Evolutionary conservation across 176 grass and related monocot species (phyloP), one percentile per base, ranked within the genome.

Genomic region (Stipa capillata): DNA sequence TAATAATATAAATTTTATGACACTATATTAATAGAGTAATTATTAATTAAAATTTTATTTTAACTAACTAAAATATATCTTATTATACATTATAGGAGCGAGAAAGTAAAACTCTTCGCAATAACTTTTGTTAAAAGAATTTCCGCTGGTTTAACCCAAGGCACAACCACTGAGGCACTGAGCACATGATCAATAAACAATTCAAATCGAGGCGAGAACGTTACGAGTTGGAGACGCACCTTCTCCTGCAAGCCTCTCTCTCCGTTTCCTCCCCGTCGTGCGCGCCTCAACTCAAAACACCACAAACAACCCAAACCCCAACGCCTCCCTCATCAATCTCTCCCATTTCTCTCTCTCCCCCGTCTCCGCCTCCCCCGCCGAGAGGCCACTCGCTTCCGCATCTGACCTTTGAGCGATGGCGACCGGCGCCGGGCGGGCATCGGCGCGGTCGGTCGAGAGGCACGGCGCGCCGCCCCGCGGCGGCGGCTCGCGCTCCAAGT

Each of bases 201-300:
- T 54, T 68, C 47, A 27, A 55, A 79, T 37, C 44, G 43, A 51
- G 44, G 28, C 13, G 51, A 15, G 0, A 43, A 7, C 24, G 24
- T 69, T 47, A 43, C 17, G 9, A 56, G 4, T 8, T 12, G 69
- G 44, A 7, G 37, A 24, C 2, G 34, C 59, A n/a, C 77, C 57
- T 80, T 86, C 69, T 77, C 59, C 69, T 9, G 72, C 69, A 59
- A 50, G 60, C 68, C 73, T 59, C 28, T 12, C 40, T 27, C n/a
- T 45, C 2, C 17, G 12, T 23, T 6, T 8, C 11, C 11, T 27
- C 29, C 12, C 45, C 66, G 16, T 88, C 86, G 81, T 88, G 86
- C 86, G 86, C 86, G 81, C 76, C 76, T 84, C 86, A 68, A 84
- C 85, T 77, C 85, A 0, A 83, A 79, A 88, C 32, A 65, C 35